These are phyloP conservation scores for Madurella mycetomatis DNA, from an alignment of 2,329 filamentous ascomycete genomes.

Conservation along the genomic window DNA sequence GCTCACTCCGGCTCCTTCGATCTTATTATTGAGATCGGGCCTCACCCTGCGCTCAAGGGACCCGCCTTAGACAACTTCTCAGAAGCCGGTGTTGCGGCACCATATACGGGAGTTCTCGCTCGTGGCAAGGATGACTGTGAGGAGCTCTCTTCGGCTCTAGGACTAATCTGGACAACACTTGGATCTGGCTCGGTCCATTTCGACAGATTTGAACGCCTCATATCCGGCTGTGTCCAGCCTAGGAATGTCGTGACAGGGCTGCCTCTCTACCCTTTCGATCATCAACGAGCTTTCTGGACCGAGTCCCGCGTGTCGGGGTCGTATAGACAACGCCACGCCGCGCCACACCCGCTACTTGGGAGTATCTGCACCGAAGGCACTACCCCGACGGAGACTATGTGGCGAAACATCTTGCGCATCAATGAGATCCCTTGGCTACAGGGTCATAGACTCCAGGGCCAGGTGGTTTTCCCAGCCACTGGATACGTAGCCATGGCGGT, in stretches of 20 bases:
- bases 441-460: neutral
- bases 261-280: no score
- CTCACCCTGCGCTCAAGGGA: constrained; percentile 14
- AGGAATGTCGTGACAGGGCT: no score
- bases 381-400: neutral
- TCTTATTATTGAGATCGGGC: constrained; percentile 16
- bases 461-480: neutral
- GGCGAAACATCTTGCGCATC: neutral
- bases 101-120: neutral
- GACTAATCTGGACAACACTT: neutral
- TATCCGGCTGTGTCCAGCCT: no score
- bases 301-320: no score
- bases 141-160: neutral
- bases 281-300: no score
- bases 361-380: neutral
- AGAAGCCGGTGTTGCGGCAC: neutral
- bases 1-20: neutral
- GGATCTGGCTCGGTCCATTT: neutral
- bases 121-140: neutral
- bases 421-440: neutral
- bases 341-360: neutral
- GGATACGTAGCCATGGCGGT: neutral
- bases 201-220: neutral
- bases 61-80: constrained; percentile 3
- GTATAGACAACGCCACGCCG: neutral